phyloP scores from a whole-genome alignment of 352 stramenopile genomes.

The Pythium catenulatum region DNA sequence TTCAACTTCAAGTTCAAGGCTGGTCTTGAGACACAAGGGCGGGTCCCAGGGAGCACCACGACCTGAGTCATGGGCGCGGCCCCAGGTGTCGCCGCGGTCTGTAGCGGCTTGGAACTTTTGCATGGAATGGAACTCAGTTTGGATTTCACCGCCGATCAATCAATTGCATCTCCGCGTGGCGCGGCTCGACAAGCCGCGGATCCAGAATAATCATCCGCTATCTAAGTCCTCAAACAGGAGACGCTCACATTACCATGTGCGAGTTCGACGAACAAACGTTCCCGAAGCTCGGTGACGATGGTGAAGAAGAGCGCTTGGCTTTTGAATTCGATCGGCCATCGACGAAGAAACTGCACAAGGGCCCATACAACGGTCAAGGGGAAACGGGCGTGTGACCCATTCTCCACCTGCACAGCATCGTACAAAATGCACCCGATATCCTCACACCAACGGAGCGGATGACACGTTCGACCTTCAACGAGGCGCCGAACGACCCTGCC shows the following conservation, averaged over 20 bases:
- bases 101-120: too few species aligned
- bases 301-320: neutral
- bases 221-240: conserved; percentile 34
- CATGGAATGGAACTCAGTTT: too few species aligned
- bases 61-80: too few species aligned
- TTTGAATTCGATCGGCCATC: conserved; percentile 42
- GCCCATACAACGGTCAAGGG: conserved; percentile 47
- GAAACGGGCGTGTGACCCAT: conserved; percentile 47
- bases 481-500: conserved; percentile 36
- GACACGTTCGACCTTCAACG: conserved; percentile 24
- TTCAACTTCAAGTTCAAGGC: too few species aligned
- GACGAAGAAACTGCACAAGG: conserved; percentile 16
- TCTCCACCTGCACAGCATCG: conserved; percentile 35
- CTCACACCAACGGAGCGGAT: conserved; percentile 37
- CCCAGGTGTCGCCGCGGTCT: too few species aligned
- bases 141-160: too few species aligned
- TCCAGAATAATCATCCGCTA: conserved; percentile 54
- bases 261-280: conserved; percentile 51
- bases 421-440: conserved; percentile 28
- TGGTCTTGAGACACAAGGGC: too few species aligned
- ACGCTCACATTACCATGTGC: conserved; percentile 48
- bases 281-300: conserved; percentile 25
- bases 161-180: too few species aligned
- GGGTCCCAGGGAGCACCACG: too few species aligned
- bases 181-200: too few species aligned